These are phyloP conservation scores for Saccharomycopsis babjevae DNA, from an alignment of 805 yeast species.

Conservation along the genomic window DNA sequence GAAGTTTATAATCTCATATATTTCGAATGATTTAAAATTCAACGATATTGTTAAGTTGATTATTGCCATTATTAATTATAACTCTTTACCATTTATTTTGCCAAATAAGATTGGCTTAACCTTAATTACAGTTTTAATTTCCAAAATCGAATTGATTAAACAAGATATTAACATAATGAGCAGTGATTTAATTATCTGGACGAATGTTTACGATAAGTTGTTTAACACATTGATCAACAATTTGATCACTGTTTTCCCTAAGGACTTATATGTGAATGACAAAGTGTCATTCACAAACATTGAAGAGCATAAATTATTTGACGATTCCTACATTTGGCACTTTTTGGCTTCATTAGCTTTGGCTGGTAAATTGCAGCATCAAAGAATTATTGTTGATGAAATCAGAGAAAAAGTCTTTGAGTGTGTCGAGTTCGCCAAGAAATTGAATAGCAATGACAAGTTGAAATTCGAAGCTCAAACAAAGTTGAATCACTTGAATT, in stretches of 20 bases:
- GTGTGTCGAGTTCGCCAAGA: slow-evolving; percentile 67
- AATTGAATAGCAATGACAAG: slow-evolving; percentile 25
- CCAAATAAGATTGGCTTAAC: slow-evolving; percentile 77
- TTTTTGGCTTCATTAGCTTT: slow-evolving; percentile 88
- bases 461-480: slow-evolving; percentile 44
- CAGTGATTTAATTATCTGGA: slow-evolving; percentile 60
- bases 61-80: slow-evolving; percentile 57
- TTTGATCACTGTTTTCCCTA: slow-evolving; percentile 55
- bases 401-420: slow-evolving; percentile 90
- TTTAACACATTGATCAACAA: slow-evolving; percentile 74
- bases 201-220: slow-evolving; percentile 66
- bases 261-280: slow-evolving; percentile 10
- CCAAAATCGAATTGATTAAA: slow-evolving; percentile 83
- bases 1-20: slow-evolving; percentile 73
- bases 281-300: slow-evolving; percentile 19
- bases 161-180: slow-evolving; percentile 34
- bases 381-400: slow-evolving; percentile 88
- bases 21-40: slow-evolving; percentile 66
- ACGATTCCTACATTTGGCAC: slow-evolving; percentile 90
- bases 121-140: slow-evolving; percentile 76
- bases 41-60: slow-evolving; percentile 70
- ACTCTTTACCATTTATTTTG: slow-evolving; percentile 43
- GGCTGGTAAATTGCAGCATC: slow-evolving; percentile 84
- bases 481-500: slow-evolving; percentile 69
- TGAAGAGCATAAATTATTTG: slow-evolving; percentile 30